Percentiles rank a stretch among this genome's conserved stretches.
Evolutionary conservation across 2,329 filamentous ascomycete genomes (phyloP).

Genomic region (Lasiodiplodia citricola): DNA sequence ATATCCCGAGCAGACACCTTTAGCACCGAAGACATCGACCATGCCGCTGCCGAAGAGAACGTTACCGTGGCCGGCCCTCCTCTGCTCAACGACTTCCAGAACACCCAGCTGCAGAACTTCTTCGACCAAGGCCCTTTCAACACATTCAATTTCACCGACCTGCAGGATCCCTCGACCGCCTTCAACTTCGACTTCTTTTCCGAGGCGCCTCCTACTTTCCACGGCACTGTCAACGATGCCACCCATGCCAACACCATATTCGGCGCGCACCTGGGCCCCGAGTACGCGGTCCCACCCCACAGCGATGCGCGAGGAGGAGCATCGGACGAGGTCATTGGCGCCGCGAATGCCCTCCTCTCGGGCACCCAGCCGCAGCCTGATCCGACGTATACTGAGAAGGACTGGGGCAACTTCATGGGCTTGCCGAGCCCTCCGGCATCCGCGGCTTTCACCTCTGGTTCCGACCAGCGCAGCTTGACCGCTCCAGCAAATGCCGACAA

Average conservation of each 20-base stretch:
- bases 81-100: constrained; percentile 22
- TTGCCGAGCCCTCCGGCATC: constrained; percentile 25
- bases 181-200: constrained; percentile 11
- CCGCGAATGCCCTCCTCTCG: constrained; percentile 22
- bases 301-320: constrained; percentile 3
- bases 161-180: background rate
- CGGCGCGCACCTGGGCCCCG: background rate
- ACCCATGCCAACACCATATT: constrained; percentile 9
- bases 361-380: constrained; percentile 20
- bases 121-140: constrained; percentile 27
- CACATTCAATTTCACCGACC: constrained; percentile 13
- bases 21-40: constrained; percentile 16
- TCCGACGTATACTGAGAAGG: constrained; percentile 15
- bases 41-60: constrained; percentile 25
- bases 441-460: constrained; percentile 19
- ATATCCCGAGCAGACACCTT: constrained; percentile 6
- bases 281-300: background rate
- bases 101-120: constrained; percentile 24
- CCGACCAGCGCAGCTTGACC: constrained; percentile 7
- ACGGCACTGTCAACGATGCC: constrained; percentile 15
- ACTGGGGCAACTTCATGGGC: constrained; percentile 10
- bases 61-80: constrained; percentile 21
- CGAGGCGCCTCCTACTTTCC: constrained; percentile 15
- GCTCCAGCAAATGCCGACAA: background rate
- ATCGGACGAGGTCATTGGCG: constrained; percentile 24